A percentile compares a stretch with the other conserved stretches of the same genome.
Conservation (phyloP, 305 asterid species). For the Vinca major region DNA sequence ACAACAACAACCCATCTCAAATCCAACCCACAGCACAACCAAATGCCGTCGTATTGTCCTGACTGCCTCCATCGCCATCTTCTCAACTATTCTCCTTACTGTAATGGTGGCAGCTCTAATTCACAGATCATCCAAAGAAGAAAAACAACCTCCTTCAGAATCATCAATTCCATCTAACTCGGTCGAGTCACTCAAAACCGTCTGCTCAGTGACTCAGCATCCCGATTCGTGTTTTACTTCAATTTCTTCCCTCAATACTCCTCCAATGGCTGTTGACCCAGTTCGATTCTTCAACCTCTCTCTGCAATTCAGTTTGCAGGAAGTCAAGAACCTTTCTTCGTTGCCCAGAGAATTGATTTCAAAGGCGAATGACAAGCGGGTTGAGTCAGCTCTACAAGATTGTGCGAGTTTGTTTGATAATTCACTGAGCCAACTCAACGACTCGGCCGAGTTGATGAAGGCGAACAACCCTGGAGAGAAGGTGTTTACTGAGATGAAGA, state of each 20-base stretch:
- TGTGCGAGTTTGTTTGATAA: constrained; percentile 55
- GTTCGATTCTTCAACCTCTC: constrained; percentile 59
- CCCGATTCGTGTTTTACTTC: constrained; percentile 58
- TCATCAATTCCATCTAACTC: constrained; percentile 31
- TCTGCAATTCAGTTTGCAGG: constrained; percentile 35
- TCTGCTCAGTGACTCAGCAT: constrained; percentile 66
- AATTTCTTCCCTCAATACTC: constrained; percentile 42
- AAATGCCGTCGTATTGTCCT: constrained; percentile 17
- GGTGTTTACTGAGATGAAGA: constrained; percentile 47
- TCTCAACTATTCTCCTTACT: constrained; percentile 26
- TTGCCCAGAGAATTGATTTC: constrained; percentile 26
- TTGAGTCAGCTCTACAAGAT: constrained; percentile 51
- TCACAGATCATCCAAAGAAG: constrained; percentile 21
- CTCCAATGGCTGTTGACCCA: constrained; percentile 38
- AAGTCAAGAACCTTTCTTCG: constrained; percentile 30
- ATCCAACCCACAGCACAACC: not conserved
- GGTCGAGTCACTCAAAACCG: constrained; percentile 40
- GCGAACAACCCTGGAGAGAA: constrained; percentile 30
- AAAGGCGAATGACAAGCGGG: constrained; percentile 18
- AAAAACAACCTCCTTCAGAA: not conserved
- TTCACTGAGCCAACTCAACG: constrained; percentile 50
- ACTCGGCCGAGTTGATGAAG: constrained; percentile 42
- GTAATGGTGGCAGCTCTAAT: constrained; percentile 26
- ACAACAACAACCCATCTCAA: constrained; percentile 7
- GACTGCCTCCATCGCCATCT: constrained; percentile 22